Conservation (phyloP, 1,284 basidiomycete species). For the Austropuccinia psidii region DNA sequence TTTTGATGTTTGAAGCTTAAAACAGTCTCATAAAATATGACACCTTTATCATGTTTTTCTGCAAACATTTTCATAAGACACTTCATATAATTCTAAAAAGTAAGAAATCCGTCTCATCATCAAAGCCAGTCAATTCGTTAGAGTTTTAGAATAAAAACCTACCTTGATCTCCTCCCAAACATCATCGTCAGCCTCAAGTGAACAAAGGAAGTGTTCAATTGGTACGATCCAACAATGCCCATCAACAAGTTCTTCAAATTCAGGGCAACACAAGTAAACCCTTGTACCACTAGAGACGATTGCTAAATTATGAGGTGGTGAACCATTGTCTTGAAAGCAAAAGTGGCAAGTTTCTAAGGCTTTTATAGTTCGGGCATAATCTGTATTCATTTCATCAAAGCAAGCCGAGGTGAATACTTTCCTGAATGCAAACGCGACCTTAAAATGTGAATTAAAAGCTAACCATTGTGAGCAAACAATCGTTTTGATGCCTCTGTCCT, state of each 20-base stretch:
- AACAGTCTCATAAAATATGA: slow-evolving; percentile 90
- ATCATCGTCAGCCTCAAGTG: slow-evolving; percentile 91
- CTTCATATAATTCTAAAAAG: slow-evolving; percentile 84
- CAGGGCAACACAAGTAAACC: slow-evolving; percentile 77
- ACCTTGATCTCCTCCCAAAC: slow-evolving; percentile 94
- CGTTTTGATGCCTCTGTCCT: slow-evolving; percentile 91
- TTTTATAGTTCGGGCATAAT: slow-evolving; percentile 89
- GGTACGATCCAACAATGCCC: slow-evolving; percentile 94
- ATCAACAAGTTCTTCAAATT: slow-evolving; percentile 71
- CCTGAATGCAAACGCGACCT: neutral
- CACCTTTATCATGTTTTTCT: slow-evolving; percentile 69
- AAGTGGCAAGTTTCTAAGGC: slow-evolving; percentile 59
- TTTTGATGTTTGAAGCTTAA: slow-evolving; percentile 73
- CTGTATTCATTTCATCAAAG: slow-evolving; percentile 49
- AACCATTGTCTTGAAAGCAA: slow-evolving; percentile 48
- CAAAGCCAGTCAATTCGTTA: neutral
- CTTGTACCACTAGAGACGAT: slow-evolving; percentile 83
- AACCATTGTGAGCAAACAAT: slow-evolving; percentile 90
- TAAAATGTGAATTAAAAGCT: slow-evolving; percentile 39
- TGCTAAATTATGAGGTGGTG: slow-evolving; percentile 63
- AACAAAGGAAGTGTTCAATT: slow-evolving; percentile 81
- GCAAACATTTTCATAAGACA: slow-evolving; percentile 90
- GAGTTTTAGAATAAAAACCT: slow-evolving; percentile 46
- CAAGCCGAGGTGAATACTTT: neutral
- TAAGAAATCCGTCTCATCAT: slow-evolving; percentile 7